Evolutionary conservation across 2,329 filamentous ascomycete species (phyloP), one percentile per base, ranked within the genome.

Genomic region (Colletotrichum coccodes): DNA sequence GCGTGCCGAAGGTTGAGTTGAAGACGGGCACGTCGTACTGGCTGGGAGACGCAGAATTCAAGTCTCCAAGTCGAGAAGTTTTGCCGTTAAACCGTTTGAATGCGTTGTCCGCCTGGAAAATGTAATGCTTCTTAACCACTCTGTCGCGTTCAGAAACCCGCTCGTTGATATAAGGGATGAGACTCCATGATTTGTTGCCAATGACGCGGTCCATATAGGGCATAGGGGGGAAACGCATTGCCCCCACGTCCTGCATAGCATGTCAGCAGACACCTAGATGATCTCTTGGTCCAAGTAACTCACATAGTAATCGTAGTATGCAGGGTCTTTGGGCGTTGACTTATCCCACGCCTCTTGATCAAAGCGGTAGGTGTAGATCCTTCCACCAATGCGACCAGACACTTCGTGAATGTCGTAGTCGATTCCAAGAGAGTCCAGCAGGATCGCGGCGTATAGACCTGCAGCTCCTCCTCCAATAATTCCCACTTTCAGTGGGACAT

Each of bases 211-310:
- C 70, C 76, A 76, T 79, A 58, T 76, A 74, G 2, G 64, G 30
- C 68, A 76, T 81, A 6, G 79, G 72, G 0, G 80, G 81, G 44
- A 80, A 82, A 4, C 81, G 68, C 81, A 83, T 83, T 0, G 81
- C 81, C 3, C 80, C 81, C 7, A 82, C 75, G 62, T 82, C 81
- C 60, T 77, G 71, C 9, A 23, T 1, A 1, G 28, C 46, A 1
- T 23, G 60, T 71, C 6, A 72, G 62, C 38, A 4, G 14, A 5
- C 12, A 8, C 2, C 2, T 44, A 28, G 46, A 26, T 28, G 18
- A 14, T 21, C 11, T 11, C 8, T 11, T 11, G 3, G 6, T 2
- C 8, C 23, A 34, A 23, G 11, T 11, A 28, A 36, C 68, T 61
- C 36, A 74, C 72, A 63, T 79, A 80, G 67, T 81, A 80, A 62